Percentiles rank a stretch among this genome's conserved stretches.
Conservation (phyloP, 2,329 filamentous ascomycete species). For the Pseudocercospora eumusae region DNA sequence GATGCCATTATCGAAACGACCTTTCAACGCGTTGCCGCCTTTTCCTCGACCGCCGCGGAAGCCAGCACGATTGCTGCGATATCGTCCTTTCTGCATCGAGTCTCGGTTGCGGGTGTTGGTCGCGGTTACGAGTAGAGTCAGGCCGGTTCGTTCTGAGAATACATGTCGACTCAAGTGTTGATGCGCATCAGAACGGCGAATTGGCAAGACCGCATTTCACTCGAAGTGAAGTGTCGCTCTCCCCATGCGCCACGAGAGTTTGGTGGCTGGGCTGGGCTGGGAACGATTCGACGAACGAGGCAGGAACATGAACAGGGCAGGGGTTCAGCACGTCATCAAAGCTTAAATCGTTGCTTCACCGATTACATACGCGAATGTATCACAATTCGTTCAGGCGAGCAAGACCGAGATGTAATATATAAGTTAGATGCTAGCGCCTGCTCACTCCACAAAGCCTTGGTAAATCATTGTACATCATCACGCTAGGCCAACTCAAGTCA, state of each 20-base stretch:
- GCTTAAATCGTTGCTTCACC: neutral
- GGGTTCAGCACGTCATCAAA: neutral
- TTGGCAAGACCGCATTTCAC: neutral
- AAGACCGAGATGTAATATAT: neutral
- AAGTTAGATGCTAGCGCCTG: neutral
- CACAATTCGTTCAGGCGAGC: conserved; percentile 1
- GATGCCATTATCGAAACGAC: conserved; percentile 39
- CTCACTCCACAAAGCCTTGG: neutral
- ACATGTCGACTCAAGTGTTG: neutral
- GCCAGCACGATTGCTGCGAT: conserved; percentile 19
- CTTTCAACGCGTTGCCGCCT: conserved; percentile 23
- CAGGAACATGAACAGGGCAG: no score
- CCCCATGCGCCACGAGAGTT: neutral
- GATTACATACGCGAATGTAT: neutral
- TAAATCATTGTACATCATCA: conserved; percentile 12
- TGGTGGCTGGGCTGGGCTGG: conserved; percentile 2
- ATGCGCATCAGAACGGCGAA: neutral
- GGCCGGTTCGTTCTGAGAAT: neutral
- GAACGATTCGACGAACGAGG: neutral
- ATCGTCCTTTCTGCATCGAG: conserved; percentile 12
- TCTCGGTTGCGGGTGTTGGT: neutral
- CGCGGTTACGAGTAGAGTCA: neutral
- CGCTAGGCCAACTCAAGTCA: neutral
- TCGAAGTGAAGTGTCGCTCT: neutral
- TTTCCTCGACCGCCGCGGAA: conserved; percentile 11